These are phyloP conservation scores for Fraxinus ornus DNA, from an alignment of 305 asterid species.

Conservation along the genomic window DNA sequence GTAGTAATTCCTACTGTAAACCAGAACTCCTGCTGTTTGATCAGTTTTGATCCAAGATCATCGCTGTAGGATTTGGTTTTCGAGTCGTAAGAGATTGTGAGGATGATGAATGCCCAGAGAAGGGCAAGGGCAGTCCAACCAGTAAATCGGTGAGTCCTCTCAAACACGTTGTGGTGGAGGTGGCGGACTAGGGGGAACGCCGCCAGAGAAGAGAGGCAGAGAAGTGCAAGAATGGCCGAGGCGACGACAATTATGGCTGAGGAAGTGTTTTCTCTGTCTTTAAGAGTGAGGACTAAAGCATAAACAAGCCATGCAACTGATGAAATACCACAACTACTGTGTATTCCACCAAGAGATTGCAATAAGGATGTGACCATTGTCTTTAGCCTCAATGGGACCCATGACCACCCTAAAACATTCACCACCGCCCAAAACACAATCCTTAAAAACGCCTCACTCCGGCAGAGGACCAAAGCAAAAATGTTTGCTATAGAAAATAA, in stretches of 20 bases:
- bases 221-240: constrained; percentile 45
- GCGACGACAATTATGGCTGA: constrained; percentile 45
- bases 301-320: constrained; percentile 63
- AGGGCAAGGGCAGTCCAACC: constrained; percentile 56
- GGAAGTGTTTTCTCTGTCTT: constrained; percentile 44
- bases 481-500: constrained; percentile 60
- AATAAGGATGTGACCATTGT: constrained; percentile 49
- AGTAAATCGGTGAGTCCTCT: constrained; percentile 59
- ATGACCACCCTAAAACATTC: constrained; percentile 44
- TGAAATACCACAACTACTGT: constrained; percentile 67
- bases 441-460: constrained; percentile 64
- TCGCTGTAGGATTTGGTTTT: constrained; percentile 36
- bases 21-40: constrained; percentile 49
- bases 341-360: constrained; percentile 69
- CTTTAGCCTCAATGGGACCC: constrained; percentile 54
- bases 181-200: constrained; percentile 69
- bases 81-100: constrained; percentile 49
- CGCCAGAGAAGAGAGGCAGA: constrained; percentile 44
- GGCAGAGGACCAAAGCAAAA: constrained; percentile 53
- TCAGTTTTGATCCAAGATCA: constrained; percentile 22
- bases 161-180: constrained; percentile 71
- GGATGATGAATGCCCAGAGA: constrained; percentile 50
- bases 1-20: constrained; percentile 37
- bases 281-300: constrained; percentile 43
- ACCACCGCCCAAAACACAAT: constrained; percentile 61